Conservation (phyloP, 2,329 filamentous ascomycete genomes). For the Pyricularia sp. region DNA sequence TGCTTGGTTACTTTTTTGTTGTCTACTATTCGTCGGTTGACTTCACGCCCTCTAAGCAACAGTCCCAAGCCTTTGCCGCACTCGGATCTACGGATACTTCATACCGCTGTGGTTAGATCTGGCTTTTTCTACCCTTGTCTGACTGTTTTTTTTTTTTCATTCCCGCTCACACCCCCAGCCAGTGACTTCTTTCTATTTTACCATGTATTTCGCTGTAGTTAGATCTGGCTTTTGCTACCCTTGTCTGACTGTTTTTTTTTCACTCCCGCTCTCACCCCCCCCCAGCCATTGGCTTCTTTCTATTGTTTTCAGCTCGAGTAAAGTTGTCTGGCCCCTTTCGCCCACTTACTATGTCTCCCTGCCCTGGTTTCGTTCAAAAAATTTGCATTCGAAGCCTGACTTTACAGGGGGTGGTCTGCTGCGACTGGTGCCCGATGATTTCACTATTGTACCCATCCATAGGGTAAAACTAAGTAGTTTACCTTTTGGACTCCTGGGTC, state of each 20-base stretch:
- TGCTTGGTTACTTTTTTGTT: neutral
- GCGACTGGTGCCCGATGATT: neutral
- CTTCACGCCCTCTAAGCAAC: neutral
- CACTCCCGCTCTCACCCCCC: no score
- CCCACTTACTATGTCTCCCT: neutral
- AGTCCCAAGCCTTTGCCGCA: neutral
- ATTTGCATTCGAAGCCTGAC: neutral
- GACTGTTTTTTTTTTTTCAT: neutral
- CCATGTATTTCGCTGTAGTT: no score
- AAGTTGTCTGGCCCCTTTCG: neutral
- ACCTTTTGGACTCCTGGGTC: neutral
- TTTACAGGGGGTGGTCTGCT: neutral
- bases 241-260: neutral
- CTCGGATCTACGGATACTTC: neutral
- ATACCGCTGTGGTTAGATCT: neutral
- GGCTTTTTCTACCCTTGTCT: neutral
- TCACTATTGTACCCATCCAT: neutral
- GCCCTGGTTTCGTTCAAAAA: neutral
- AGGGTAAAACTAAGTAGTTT: neutral
- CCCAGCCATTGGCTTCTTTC: no score
- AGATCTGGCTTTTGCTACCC: neutral
- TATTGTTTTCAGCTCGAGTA: neutral
- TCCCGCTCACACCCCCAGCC: neutral
- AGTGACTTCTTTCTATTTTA: neutral
- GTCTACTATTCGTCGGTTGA: neutral